Conservation (phyloP, 1,139 yeast species). For the Geotrichum klebahnii region DNA sequence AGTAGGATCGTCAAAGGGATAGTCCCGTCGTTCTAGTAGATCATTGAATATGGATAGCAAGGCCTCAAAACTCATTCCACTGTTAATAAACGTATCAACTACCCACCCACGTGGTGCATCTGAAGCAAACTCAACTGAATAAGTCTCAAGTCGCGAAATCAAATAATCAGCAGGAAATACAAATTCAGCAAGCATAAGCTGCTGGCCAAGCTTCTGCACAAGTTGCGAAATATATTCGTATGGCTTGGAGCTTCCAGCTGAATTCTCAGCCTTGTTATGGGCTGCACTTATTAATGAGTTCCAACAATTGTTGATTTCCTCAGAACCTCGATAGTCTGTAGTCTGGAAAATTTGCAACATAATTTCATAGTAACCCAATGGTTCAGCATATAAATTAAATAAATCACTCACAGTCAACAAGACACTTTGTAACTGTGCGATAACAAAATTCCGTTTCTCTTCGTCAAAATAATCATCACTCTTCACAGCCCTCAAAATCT, state of each 20-base stretch:
- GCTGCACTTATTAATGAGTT: conserved; percentile 34
- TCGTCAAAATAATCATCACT: conserved; percentile 56
- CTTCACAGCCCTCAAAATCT: conserved; percentile 56
- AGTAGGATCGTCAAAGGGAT: conserved; percentile 35
- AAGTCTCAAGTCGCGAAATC: conserved; percentile 50
- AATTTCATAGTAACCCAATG: conserved; percentile 79
- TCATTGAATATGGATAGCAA: conserved; percentile 65
- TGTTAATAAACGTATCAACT: conserved; percentile 65
- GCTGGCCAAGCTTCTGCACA: conserved; percentile 49
- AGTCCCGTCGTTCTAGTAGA: conserved; percentile 51
- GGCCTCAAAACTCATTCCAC: conserved; percentile 72
- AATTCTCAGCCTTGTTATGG: conserved; percentile 34
- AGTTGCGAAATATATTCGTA: conserved; percentile 40
- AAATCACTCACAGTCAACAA: conserved; percentile 71
- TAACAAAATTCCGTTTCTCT: conserved; percentile 45
- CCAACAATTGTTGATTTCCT: conserved; percentile 42
- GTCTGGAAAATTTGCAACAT: conserved; percentile 74
- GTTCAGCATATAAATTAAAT: conserved; percentile 82
- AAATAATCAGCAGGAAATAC: conserved; percentile 78
- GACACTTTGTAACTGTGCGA: conserved; percentile 55
- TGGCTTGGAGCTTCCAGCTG: conserved; percentile 31
- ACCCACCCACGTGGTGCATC: conserved; percentile 50
- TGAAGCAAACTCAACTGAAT: conserved; percentile 40
- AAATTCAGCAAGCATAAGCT: conserved; percentile 55
- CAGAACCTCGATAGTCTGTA: conserved; percentile 54